Base-by-base conservation (phyloP, 352 stramenopile genomes). In the Pythium sukuiense region DNA sequence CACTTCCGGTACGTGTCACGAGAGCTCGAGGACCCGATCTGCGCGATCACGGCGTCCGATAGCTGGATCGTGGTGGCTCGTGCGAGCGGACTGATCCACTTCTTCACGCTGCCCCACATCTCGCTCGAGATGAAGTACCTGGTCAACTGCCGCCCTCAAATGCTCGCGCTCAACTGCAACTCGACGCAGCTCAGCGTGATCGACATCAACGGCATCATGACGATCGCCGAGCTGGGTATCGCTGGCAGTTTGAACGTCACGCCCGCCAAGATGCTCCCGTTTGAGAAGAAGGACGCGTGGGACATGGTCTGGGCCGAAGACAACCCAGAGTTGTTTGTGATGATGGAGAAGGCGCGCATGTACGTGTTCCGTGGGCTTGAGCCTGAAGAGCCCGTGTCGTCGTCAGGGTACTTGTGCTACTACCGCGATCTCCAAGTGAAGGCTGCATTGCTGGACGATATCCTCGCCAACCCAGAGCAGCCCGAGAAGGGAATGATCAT, bases 261-360 rank as follows among this genome's bases (percentile, higher is more conserved):
- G 3, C 80, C 82, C n/a, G 80, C 78, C 2, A 92, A 91, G 59
- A 89, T 88, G 79, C 67, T 93, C 1, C 59, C 65, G 52, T 95
- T 92, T 52, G 86, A 95, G 70, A 92, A 92, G 67, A 95, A 93
- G 33, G 93, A 98, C 68, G 76, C 83, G 5, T 98, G 93, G 93
- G 93, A 97, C 59, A 90, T 98, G 60, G 66, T 89, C 35, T 98
- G 92, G 93, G 85, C 91, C 16, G 84, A 96, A 14, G 93, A 98
- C 74, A 96, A 98, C 69, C 88, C 92, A 4, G 85, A 97, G 55
- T 70, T 97, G 14, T 96, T 98, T 62, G 92, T 95, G 35, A 88
- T 97, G 70, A 95, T 95, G 83, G 92, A 98, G 61, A 98, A 98
- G 71, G 94, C 88, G 9, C 80, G 90, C 29, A 93, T 98, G 81